Conservation (phyloP, 1,139 yeast species). For the Suhomyces ambrosiae region DNA sequence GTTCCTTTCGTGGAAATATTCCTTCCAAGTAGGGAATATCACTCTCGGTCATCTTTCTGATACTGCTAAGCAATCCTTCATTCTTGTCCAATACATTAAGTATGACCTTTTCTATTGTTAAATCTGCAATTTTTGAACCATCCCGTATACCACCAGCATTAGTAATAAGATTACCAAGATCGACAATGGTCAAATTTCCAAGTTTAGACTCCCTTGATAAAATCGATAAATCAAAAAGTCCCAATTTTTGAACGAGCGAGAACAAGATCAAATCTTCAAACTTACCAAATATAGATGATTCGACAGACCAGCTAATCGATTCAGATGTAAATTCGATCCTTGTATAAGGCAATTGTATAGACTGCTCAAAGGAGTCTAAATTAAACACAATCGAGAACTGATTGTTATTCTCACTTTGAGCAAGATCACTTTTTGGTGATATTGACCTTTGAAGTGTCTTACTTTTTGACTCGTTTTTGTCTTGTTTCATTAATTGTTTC, state of each 20-base stretch:
- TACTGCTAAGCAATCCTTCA: conserved; percentile 11
- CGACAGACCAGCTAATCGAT: conserved; percentile 7
- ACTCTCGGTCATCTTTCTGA: conserved; percentile 18
- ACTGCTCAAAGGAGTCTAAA: conserved; percentile 20
- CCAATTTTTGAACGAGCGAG: conserved; percentile 13
- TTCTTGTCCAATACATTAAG: conserved; percentile 19
- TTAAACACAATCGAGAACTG: conserved; percentile 12
- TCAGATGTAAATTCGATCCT: conserved; percentile 10
- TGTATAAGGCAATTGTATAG: conserved; percentile 7
- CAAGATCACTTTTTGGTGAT: not conserved
- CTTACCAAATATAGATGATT: conserved; percentile 11
- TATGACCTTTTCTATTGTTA: conserved; percentile 15
- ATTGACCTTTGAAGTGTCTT: not conserved
- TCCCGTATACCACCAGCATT: conserved; percentile 19
- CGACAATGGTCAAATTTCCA: conserved; percentile 11
- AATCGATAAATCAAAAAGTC: conserved; percentile 12
- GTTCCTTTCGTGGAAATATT: conserved; percentile 4
- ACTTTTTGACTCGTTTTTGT: too few species aligned
- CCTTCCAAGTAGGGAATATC: conserved; percentile 25
- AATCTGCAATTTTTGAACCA: conserved; percentile 19
- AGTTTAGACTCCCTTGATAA: conserved; percentile 14
- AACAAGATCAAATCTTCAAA: conserved; percentile 12
- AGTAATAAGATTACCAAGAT: conserved; percentile 15
- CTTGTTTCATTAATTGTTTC: not conserved
- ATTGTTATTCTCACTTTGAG: not conserved